These are phyloP conservation scores for Tylopilus plumbeoviolaceoides DNA, from an alignment of 768 basidiomycete species.

Conservation along the genomic window DNA sequence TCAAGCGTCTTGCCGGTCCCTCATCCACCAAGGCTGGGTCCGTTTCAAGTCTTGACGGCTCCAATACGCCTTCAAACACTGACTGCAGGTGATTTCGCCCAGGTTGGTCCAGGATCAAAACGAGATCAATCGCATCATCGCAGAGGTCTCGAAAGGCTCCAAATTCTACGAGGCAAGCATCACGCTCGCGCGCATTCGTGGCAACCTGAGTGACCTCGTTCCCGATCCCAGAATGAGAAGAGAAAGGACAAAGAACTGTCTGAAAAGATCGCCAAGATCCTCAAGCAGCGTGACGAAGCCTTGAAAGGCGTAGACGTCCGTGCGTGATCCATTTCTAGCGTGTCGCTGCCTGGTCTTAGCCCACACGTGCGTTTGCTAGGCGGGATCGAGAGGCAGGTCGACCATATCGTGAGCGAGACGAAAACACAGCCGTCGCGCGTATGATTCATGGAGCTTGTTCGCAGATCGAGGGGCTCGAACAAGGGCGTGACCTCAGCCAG, in stretches of 20 bases:
- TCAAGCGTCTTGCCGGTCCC: slow-evolving; percentile 81
- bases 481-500: slow-evolving; percentile 73
- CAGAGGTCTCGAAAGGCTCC: slow-evolving; percentile 88
- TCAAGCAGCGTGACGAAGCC: slow-evolving; percentile 59
- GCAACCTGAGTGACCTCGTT: not conserved
- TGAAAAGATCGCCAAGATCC: slow-evolving; percentile 64
- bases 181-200: not conserved
- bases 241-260: slow-evolving; percentile 84
- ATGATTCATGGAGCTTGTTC: not conserved
- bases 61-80: slow-evolving; percentile 1
- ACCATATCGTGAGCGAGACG: slow-evolving; percentile 57
- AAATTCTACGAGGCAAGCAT: slow-evolving; percentile 78
- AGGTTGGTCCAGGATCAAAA: slow-evolving; percentile 74
- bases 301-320: slow-evolving; percentile 54
- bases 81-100: slow-evolving; percentile 7
- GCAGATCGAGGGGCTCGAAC: slow-evolving; percentile 66
- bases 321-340: slow-evolving; percentile 29
- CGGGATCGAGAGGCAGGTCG: slow-evolving; percentile 61
- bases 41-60: slow-evolving; percentile 31
- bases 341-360: not conserved
- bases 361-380: slow-evolving; percentile 30
- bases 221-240: slow-evolving; percentile 68
- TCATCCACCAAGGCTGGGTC: slow-evolving; percentile 89
- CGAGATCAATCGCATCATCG: slow-evolving; percentile 85
- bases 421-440: not conserved